Evolutionary conservation across 192 early-diverging fungal species (phyloP), one percentile per base, ranked within the genome.

Genomic region (Gryganskiella cystojenkinii): DNA sequence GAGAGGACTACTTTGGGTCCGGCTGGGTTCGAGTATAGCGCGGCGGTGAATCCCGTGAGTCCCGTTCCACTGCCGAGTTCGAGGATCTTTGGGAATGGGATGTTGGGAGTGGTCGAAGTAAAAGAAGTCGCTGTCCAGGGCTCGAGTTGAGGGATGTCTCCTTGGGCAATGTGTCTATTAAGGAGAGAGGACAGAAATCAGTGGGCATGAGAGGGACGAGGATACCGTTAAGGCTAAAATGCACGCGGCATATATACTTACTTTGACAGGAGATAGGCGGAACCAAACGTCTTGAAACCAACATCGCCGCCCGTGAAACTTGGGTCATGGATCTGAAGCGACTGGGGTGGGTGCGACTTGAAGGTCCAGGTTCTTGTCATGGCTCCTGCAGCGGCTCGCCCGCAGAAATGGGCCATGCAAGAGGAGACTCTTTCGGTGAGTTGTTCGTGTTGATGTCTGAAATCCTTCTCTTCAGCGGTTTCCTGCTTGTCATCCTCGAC

Each of bases 31-130:
- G 83, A 80, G 45, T 79, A 82, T 9, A 87, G 50, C 2, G 82
- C 53, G 10, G 82, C 83, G 25, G 84, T 63, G 40, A 87, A 67
- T 15, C 85, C 85, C 0, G 84, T 81, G 25, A 87, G 59, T 9
- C 85, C 85, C 15, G 85, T 87, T 4, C 85, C 85, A n/a, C 83
- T 87, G 37, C 85, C 85, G 49, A 87, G 76, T 33, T 87, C 85
- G 30, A 87, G 71, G 43, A 84, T 78, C 40, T 61, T 67, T 37
- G 67, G 62, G n/a, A 56, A 45, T 19, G 67, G 58, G 6, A 61
- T 5, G 1, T 28, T 11, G 33, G 60, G 46, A 40, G 54, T 17
- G 8, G 66, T 47, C 20, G 63, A 60, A 14, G 44, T 24, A 11
- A 35, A 17, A 22, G 43, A 52, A 62, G 30, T 15, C 51, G 64